Evolutionary conservation across 345 rosid species (phyloP), one percentile per base, ranked within the genome.

Genomic region (Syzygium jambos): DNA sequence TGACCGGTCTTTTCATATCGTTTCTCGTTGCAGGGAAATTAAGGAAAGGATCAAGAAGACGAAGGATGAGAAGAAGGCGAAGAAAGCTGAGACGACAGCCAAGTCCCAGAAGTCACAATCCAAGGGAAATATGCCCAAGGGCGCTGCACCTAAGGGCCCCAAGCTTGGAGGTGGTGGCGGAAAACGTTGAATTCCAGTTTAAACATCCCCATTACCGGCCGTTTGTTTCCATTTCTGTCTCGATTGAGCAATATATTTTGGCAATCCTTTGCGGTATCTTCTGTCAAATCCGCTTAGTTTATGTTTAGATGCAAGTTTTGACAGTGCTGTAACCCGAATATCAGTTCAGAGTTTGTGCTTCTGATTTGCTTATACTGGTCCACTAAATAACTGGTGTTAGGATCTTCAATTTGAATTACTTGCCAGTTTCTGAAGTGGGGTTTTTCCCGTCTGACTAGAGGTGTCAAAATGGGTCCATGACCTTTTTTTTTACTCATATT

Each of bases 1-100:
- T 78, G 9, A 19, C 11, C 9, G 9, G 12, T 14, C 11, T 46
- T 54, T 22, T 25, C 59, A 9, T 41, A 5, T 46, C 0, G 13
- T 7, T 43, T 86, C 49, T 88, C 22, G 51, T 22, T 78, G 29
- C 51, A 88, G 87, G 59, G 89, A 88, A 88, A 78, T 88, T 46
- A 86, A 88, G 89, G 89, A 88, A 83, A 88, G 89, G 87, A 82
- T 80, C 59, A 88, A 88, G 89, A 88, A 85, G 87, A 78, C 89
- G 0, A 88, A 85, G 87, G 89, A 88, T 59, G 89, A 88, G 78
- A 88, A 88, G 89, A 88, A 85, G 85, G 89, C 89, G 1, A 88
- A 88, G 87, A 88, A 85, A 27, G 89, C 89, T 13, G 89, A 88
- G 41, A 43, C 83, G 53, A 30, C 29, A 9, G 17, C 89, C 21